A percentile compares a stretch with the other conserved stretches of the same genome.
phyloP scores from a whole-genome alignment of 2,329 filamentous ascomycete genomes.

The Pestalotiopsis sp. region DNA sequence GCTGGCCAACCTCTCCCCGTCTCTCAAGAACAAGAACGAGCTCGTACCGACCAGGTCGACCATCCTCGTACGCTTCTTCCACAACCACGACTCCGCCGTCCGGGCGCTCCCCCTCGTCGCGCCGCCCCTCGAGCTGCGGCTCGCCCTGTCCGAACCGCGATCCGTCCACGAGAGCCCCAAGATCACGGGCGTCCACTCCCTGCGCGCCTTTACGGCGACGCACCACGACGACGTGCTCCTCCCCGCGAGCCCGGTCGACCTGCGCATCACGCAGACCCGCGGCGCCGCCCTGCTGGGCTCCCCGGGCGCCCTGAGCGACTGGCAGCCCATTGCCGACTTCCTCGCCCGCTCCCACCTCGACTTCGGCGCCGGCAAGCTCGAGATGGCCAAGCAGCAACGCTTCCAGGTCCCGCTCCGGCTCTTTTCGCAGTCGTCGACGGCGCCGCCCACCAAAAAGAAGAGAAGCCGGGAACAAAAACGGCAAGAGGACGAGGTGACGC shows the following conservation, averaged over 20 bases:
- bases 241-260: conserved; percentile 46
- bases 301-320: conserved; percentile 24
- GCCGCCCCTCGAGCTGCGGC: conserved; percentile 37
- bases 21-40: conserved; percentile 15
- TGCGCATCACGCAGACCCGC: conserved; percentile 43
- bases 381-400: conserved; percentile 31
- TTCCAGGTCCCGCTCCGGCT: conserved; percentile 33
- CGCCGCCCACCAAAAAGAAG: neutral
- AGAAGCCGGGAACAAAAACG: neutral
- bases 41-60: conserved; percentile 28
- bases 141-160: conserved; percentile 35
- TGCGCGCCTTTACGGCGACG: conserved; percentile 39
- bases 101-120: conserved; percentile 21
- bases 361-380: conserved; percentile 40
- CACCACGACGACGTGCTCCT: conserved; percentile 45
- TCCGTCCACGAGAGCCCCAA: neutral
- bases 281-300: conserved; percentile 30
- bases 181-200: conserved; percentile 30
- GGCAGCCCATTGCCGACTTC: conserved; percentile 42
- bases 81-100: conserved; percentile 27
- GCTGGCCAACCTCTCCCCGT: conserved; percentile 34
- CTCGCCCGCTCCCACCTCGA: conserved; percentile 45
- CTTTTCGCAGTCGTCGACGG: conserved; percentile 7
- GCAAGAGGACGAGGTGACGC: neutral
- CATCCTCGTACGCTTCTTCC: conserved; percentile 48